Base-by-base conservation (phyloP, 202 grass and related monocot genomes). In the Alloteropsis angusta region DNA sequence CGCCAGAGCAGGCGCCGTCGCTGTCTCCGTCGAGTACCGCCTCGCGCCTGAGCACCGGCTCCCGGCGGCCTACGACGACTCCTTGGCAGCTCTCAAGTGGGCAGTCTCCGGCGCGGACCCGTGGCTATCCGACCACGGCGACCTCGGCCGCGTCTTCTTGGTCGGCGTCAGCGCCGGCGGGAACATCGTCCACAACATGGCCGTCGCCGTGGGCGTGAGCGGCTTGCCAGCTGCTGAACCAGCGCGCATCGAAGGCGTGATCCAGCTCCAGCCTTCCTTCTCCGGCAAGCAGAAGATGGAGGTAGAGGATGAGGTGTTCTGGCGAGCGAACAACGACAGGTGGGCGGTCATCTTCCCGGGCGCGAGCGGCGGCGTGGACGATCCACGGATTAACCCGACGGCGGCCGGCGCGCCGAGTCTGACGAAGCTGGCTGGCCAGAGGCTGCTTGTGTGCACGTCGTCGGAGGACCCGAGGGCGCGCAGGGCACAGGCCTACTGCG, bases 1-100 rank as follows among this genome's bases (percentile, higher is more conserved):
- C 7, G 73, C 81, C 47, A 19, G 59, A 9, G 80, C 80, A 0
- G 32, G 84, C 12, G 80, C 26, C 47, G 16, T 92, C 19, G 48
- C 42, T 0, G 70, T 90, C 68, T 84, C 92, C 54, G 86, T 82
- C 9, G 44, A 87, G 9, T 91, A 92, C 75, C 92, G 86, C 61
- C 84, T 95, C 13, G 92, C 88, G 14, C 92, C 92, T 0, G 88
- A 95, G 65, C 78, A 95, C 81, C 43, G 23, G 15, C 80, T 97
- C 50, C 90, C 87, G 22, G 83, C 90, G 2, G 90, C 90, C 44
- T 93, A 93, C 68, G 77, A 90, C 60, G 93, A 97, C 80, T 70
- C 73, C 28, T 74, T 74, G 71, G 25, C 37, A 16, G 83, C 87
- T 41, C 64, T 88, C 85, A 74, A 50, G 50, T 97, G 93, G 90